These are phyloP conservation scores for Cladobotryum protrusum DNA, from an alignment of 2,329 filamentous ascomycete genomes.

Conservation along the genomic window DNA sequence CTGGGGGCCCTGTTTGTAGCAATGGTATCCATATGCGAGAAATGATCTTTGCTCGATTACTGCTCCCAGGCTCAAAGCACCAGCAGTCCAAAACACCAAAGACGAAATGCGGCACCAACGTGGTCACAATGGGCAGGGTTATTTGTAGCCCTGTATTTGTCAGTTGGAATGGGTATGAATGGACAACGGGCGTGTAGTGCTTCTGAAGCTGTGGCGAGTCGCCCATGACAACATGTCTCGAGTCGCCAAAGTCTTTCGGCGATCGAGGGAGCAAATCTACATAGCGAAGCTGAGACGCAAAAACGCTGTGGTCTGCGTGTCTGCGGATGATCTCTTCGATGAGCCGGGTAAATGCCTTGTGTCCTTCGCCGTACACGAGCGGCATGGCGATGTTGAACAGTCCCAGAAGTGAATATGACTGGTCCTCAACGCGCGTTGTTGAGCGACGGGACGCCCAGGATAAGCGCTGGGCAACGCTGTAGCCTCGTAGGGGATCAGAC, in stretches of 20 bases:
- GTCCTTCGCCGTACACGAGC: slow-evolving; percentile 15
- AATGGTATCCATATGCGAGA: slow-evolving; percentile 8
- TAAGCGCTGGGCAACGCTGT: slow-evolving; percentile 18
- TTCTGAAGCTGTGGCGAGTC: slow-evolving; percentile 3
- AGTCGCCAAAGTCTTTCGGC: slow-evolving; percentile 4
- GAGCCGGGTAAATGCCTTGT: slow-evolving; percentile 8
- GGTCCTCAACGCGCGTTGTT: slow-evolving; percentile 18
- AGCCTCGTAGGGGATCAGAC: slow-evolving; percentile 5
- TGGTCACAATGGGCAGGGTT: slow-evolving; percentile 4
- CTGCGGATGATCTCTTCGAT: not conserved
- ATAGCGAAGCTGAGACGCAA: slow-evolving; percentile 3
- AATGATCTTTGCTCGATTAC: not conserved
- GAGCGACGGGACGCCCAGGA: slow-evolving; percentile 22
- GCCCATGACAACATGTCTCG: not conserved
- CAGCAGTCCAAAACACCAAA: slow-evolving; percentile 8
- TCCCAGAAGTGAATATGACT: slow-evolving; percentile 15
- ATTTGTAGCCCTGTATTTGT: slow-evolving; percentile 3
- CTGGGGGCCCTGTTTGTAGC: not conserved
- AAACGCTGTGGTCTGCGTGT: slow-evolving; percentile 3
- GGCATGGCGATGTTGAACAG: slow-evolving; percentile 15
- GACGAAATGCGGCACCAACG: slow-evolving; percentile 3
- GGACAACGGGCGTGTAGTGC: not conserved
- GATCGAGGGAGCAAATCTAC: slow-evolving; percentile 7
- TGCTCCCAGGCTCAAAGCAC: slow-evolving; percentile 1
- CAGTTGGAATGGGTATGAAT: slow-evolving; percentile 5